Percentiles rank a stretch among this genome's conserved stretches.
Conservation (phyloP, 331 rosid species). For the Stylosanthes scabra region DNA sequence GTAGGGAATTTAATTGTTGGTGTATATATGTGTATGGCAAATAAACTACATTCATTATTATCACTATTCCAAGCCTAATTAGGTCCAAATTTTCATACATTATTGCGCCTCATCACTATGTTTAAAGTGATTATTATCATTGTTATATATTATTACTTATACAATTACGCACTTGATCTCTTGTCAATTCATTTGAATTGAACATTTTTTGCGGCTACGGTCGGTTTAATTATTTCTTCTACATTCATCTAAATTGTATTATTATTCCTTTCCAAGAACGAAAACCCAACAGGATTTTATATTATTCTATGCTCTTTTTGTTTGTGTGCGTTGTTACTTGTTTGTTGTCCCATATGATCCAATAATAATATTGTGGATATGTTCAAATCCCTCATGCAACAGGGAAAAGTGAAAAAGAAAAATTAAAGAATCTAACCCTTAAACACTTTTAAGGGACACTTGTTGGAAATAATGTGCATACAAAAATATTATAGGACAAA, state of each 20-base stretch:
- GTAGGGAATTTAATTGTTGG: neutral
- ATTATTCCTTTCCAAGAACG: conserved; percentile 9
- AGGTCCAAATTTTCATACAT: no score
- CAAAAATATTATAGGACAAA: neutral
- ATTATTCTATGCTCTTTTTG: neutral
- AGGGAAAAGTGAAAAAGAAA: conserved; percentile 4
- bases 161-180: neutral
- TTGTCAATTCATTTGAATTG: neutral
- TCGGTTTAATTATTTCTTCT: neutral
- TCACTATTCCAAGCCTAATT: neutral
- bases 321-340: conserved; percentile 24
- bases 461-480: neutral
- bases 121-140: no score
- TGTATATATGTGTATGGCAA: neutral
- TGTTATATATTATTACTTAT: neutral
- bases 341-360: conserved; percentile 26
- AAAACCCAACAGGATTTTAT: conserved; percentile 12
- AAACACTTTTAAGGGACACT: conserved; percentile 27
- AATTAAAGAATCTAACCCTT: conserved; percentile 31
- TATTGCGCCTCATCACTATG: no score
- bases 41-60: neutral
- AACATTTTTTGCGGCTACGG: conserved; percentile 12
- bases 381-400: conserved; percentile 37
- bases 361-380: conserved; percentile 31
- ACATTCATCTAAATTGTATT: conserved; percentile 9